Percentiles rank a stretch among this genome's conserved stretches.
phyloP scores from a whole-genome alignment of 805 yeast genomes.

The Helenozyma baotianmanensis region DNA sequence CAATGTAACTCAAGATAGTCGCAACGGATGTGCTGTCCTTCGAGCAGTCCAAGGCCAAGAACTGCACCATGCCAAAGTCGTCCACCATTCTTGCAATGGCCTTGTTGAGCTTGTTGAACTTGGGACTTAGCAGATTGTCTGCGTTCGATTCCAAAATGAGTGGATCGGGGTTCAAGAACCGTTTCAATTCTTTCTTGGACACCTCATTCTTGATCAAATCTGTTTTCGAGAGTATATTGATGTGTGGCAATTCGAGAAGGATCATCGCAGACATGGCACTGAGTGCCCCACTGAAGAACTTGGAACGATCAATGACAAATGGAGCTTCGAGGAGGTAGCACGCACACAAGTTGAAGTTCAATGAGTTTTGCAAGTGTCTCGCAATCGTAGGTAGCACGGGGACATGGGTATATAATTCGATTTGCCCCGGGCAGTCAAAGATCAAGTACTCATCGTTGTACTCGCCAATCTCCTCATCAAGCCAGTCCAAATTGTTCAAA shows the following conservation, averaged over 20 bases:
- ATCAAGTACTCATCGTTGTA: slow-evolving; percentile 90
- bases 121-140: slow-evolving; percentile 36
- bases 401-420: slow-evolving; percentile 89
- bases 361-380: slow-evolving; percentile 70
- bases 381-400: slow-evolving; percentile 90
- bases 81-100: slow-evolving; percentile 88
- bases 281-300: slow-evolving; percentile 91
- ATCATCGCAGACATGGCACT: slow-evolving; percentile 99
- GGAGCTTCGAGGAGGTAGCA: slow-evolving; percentile 91
- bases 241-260: slow-evolving; percentile 88
- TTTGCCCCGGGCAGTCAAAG: slow-evolving; percentile 97
- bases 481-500: slow-evolving; percentile 88
- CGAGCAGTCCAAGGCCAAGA: slow-evolving; percentile 75
- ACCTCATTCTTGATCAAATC: slow-evolving; percentile 81
- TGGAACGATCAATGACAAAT: slow-evolving; percentile 82
- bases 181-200: slow-evolving; percentile 70
- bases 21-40: slow-evolving; percentile 70
- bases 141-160: slow-evolving; percentile 44
- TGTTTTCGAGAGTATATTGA: slow-evolving; percentile 80
- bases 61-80: slow-evolving; percentile 98
- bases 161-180: slow-evolving; percentile 90
- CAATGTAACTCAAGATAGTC: slow-evolving; percentile 84
- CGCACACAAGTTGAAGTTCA: slow-evolving; percentile 88
- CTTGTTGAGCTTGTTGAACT: slow-evolving; percentile 66
- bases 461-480: slow-evolving; percentile 95